Conservation (phyloP, 805 yeast genomes). For the Priceomyces carsonii region DNA sequence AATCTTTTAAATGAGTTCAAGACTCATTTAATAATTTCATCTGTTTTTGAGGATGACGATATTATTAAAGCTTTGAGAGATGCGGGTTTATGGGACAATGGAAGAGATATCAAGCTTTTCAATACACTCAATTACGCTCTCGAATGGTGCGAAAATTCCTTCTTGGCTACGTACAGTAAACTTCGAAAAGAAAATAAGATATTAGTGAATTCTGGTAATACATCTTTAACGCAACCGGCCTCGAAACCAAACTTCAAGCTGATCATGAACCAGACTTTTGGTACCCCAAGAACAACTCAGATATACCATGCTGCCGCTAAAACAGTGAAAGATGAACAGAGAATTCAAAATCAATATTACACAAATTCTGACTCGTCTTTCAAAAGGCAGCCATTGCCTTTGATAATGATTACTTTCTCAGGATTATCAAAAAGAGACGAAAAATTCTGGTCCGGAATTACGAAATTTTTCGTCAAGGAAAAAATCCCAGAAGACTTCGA, state of each 20-base stretch:
- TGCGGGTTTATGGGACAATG: slow-evolving; percentile 71
- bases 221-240: slow-evolving; percentile 3
- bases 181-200: slow-evolving; percentile 20
- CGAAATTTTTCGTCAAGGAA: slow-evolving; percentile 52
- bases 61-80: slow-evolving; percentile 74
- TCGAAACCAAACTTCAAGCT: slow-evolving; percentile 4
- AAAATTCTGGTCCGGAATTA: slow-evolving; percentile 64
- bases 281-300: slow-evolving; percentile 56
- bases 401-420: slow-evolving; percentile 63
- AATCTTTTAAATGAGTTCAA: slow-evolving; percentile 69
- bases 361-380: slow-evolving; percentile 36
- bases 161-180: slow-evolving; percentile 57
- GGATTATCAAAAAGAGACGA: slow-evolving; percentile 52
- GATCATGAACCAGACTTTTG: slow-evolving; percentile 23
- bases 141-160: slow-evolving; percentile 96
- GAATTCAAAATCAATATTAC: slow-evolving; percentile 49
- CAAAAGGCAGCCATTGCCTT: slow-evolving; percentile 58
- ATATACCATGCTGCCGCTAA: slow-evolving; percentile 53
- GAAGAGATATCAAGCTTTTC: slow-evolving; percentile 58
- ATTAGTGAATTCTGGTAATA: slow-evolving; percentile 1
- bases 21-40: slow-evolving; percentile 74
- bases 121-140: slow-evolving; percentile 81
- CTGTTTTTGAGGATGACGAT: slow-evolving; percentile 66
- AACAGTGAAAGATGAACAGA: slow-evolving; percentile 43
- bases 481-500: slow-evolving; percentile 45